phyloP scores from a whole-genome alignment of 2,329 filamentous ascomycete species.

The Pseudopithomyces chartarum region DNA sequence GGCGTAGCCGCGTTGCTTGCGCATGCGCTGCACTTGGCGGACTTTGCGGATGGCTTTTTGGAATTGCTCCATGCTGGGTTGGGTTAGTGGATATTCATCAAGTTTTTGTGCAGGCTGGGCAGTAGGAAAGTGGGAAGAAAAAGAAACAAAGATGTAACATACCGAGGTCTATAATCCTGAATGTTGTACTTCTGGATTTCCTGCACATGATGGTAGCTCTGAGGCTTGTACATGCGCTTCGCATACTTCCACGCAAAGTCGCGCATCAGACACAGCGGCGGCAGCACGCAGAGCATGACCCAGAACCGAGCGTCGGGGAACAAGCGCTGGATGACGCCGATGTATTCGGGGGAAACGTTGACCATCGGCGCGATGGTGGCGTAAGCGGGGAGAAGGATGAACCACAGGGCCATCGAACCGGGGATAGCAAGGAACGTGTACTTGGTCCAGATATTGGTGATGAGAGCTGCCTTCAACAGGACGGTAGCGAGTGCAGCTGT shows the following conservation, averaged over 20 bases:
- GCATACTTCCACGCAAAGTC: conserved; percentile 97
- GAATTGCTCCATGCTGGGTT: conserved; percentile 92
- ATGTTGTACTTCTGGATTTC: conserved; percentile 99
- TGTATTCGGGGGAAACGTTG: conserved; percentile 80
- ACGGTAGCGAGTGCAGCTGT: conserved; percentile 92
- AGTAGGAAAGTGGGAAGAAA: not conserved
- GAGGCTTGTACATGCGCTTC: conserved; percentile 95
- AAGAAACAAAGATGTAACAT: conserved; percentile 42
- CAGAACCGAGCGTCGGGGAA: conserved; percentile 87
- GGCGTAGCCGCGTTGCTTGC: conserved; percentile 97
- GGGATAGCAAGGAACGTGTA: conserved; percentile 96
- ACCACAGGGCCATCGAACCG: conserved; percentile 89
- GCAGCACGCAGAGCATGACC: conserved; percentile 82
- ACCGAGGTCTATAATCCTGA: conserved; percentile 96
- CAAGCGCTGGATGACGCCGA: conserved; percentile 79
- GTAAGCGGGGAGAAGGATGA: conserved; percentile 87
- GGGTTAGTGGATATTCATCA: not conserved
- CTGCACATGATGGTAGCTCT: conserved; percentile 97
- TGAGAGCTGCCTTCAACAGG: conserved; percentile 89
- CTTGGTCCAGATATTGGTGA: conserved; percentile 99
- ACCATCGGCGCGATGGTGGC: conserved; percentile 83
- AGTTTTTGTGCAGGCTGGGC: too few species aligned
- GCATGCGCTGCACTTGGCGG: conserved; percentile 96
- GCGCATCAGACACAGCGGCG: conserved; percentile 79
- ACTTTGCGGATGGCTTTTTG: conserved; percentile 99